These are phyloP conservation scores for Daedaleopsis sinensis DNA, from an alignment of 768 basidiomycete genomes.

Conservation along the genomic window DNA sequence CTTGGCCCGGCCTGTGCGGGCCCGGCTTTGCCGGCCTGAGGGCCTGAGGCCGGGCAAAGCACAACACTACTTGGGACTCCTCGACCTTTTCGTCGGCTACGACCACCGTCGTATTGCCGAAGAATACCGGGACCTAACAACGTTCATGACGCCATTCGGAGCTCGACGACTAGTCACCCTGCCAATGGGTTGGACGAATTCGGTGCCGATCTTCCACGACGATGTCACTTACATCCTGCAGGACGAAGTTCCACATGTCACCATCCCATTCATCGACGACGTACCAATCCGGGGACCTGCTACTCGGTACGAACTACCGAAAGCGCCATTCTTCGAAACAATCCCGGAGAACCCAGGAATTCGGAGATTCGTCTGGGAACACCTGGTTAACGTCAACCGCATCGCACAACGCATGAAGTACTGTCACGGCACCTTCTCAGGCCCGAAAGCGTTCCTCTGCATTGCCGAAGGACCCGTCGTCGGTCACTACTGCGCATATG, in stretches of 20 bases:
- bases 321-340: slow-evolving; percentile 36
- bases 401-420: slow-evolving; percentile 42
- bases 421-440: slow-evolving; percentile 40
- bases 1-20: too few relatives aligned
- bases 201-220: slow-evolving; percentile 42
- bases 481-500: slow-evolving; percentile 40
- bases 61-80: slow-evolving; percentile 27
- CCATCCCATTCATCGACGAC: slow-evolving; percentile 44
- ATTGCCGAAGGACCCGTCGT: slow-evolving; percentile 33
- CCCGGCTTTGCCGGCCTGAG: too few relatives aligned
- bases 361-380: slow-evolving; percentile 42
- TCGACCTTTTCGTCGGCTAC: slow-evolving; percentile 36
- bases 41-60: too few relatives aligned
- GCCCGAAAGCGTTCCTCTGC: slow-evolving; percentile 38
- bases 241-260: slow-evolving; percentile 42
- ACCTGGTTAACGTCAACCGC: slow-evolving; percentile 37
- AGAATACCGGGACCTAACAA: slow-evolving; percentile 41
- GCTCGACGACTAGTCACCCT: slow-evolving; percentile 33
- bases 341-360: slow-evolving; percentile 42
- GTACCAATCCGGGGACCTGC: slow-evolving; percentile 36
- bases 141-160: slow-evolving; percentile 44
- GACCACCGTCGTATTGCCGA: slow-evolving; percentile 35
- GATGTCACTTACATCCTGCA: slow-evolving; percentile 30
- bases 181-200: slow-evolving; percentile 48
- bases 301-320: slow-evolving; percentile 30